These are phyloP conservation scores for Penicillium sp. DNA, from an alignment of 2,329 filamentous ascomycete genomes.

Conservation along the genomic window DNA sequence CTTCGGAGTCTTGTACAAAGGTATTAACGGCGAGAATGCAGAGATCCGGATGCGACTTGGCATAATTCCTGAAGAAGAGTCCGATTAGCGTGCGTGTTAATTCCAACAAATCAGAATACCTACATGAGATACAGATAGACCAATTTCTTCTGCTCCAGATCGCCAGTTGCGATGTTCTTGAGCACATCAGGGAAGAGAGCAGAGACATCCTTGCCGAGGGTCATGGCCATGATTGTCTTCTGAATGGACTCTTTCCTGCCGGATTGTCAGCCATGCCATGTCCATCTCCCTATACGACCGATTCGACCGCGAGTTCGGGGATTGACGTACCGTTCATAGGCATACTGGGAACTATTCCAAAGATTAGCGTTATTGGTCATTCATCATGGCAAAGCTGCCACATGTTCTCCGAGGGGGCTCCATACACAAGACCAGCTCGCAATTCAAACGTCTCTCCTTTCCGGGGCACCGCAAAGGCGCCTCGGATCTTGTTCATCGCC, in stretches of 20 bases:
- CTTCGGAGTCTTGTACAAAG: conserved; percentile 98
- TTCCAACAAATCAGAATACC: conserved; percentile 25
- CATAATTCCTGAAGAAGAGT: conserved; percentile 73
- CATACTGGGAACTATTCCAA: conserved; percentile 77
- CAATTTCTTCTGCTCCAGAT: conserved; percentile 98
- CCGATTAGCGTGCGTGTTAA: conserved; percentile 1
- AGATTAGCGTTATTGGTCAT: conserved; percentile 33
- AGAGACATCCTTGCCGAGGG: conserved; percentile 95
- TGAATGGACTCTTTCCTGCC: conserved; percentile 91
- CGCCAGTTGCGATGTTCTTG: conserved; percentile 94
- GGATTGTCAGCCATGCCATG: conserved; percentile 26
- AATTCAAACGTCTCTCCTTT: conserved; percentile 99
- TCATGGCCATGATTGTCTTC: conserved; percentile 99
- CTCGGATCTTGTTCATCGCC: conserved; percentile 94
- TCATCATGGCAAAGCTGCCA: conserved; percentile 7
- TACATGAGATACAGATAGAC: conserved; percentile 98
- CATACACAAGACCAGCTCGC: conserved; percentile 76
- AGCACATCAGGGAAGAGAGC: conserved; percentile 94
- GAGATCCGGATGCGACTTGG: conserved; percentile 95
- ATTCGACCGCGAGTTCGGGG: neutral
- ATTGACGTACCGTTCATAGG: conserved; percentile 70
- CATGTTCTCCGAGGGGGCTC: conserved; percentile 21
- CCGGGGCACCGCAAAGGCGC: conserved; percentile 83
- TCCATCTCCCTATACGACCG: conserved; percentile 5
- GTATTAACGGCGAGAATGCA: conserved; percentile 99